Evolutionary conservation across 345 rosid species (phyloP).

Genomic region (Eucalyptus grandis): DNA sequence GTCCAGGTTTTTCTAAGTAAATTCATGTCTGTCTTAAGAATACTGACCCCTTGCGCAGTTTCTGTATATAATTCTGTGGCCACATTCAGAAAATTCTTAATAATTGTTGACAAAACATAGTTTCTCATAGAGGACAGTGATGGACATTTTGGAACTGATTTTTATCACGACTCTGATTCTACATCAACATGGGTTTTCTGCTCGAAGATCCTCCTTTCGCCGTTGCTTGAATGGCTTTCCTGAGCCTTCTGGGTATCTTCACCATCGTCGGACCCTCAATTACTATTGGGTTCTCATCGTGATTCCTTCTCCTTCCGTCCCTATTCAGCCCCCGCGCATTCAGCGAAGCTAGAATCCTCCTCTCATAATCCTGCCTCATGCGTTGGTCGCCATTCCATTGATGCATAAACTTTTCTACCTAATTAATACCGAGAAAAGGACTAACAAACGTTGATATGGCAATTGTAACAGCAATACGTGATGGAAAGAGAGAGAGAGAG

Average conservation of each 20-base stretch:
- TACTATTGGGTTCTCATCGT: not conserved
- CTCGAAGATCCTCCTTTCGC: not conserved
- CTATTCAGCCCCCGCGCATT: not conserved
- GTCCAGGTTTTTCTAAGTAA: not conserved
- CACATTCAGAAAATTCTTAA: not conserved
- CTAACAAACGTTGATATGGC: not conserved
- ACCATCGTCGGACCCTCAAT: not conserved
- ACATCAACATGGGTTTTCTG: not conserved
- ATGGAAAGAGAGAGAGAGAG: not conserved
- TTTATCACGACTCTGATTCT: not conserved
- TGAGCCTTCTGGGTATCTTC: not conserved
- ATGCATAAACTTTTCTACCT: not conserved
- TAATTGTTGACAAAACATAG: not conserved
- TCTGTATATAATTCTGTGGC: not conserved
- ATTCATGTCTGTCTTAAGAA: not conserved
- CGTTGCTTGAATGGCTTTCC: not conserved
- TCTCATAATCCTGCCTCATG: not conserved
- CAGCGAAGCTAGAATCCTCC: not conserved
- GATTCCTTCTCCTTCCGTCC: not conserved
- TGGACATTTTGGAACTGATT: not conserved
- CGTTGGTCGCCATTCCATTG: not conserved
- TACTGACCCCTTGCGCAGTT: not conserved
- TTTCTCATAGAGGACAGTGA: not conserved
- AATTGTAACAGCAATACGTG: not conserved
- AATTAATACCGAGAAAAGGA: not conserved